Evolutionary conservation across 257 asterid species (phyloP), one percentile per base, ranked within the genome.

Genomic region (Marsdenia floribunda): DNA sequence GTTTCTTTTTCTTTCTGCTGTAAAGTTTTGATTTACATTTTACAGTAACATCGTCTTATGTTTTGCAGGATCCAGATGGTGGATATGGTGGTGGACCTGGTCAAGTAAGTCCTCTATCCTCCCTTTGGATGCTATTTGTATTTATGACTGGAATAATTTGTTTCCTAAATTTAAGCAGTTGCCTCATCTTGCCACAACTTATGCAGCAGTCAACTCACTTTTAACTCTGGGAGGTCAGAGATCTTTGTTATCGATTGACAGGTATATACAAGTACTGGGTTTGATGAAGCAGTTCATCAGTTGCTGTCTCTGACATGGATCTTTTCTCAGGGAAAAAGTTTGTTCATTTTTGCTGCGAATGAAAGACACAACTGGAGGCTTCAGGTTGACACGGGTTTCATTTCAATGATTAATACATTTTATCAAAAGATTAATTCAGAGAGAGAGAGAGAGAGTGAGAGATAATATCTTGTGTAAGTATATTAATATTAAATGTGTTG

Each of bases 41-140:
- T 50, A 6, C 15, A 22, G 33, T 73, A 57, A 8, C 18, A 22
- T 22, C 60, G 21, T 44, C 2, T 18, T 70, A 33, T 29, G 24
- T 37, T 29, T 70, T 67, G 49, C 85, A 95, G 99, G 98, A 90
- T 76, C 82, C 83, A 73, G 81, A 90, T 76, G 99, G 99, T 80
- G 99, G 98, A 77, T 95, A 92, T 80, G 96, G 97, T 44, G 99
- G 99, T 72, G 99, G 99, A 87, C 99, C 99, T 50, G 96, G 97
- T 75, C 99, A 95, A 96, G 99, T 88, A 70, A 77, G 86, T 80
- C 78, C 29, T 57, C 70, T 35, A 15, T 73, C 22, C 55, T 58
- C 70, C 53, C 18, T 61, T 24, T 76, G 16, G 18, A 44, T 12
- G 3, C 6, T 24, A 22, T 70, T 72, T 59, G 54, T 61, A 15